A percentile compares a stretch with the other conserved stretches of the same genome.
These are phyloP conservation scores for Capsicum pubescens DNA, from an alignment of 257 asterid species.

Conservation along the genomic window DNA sequence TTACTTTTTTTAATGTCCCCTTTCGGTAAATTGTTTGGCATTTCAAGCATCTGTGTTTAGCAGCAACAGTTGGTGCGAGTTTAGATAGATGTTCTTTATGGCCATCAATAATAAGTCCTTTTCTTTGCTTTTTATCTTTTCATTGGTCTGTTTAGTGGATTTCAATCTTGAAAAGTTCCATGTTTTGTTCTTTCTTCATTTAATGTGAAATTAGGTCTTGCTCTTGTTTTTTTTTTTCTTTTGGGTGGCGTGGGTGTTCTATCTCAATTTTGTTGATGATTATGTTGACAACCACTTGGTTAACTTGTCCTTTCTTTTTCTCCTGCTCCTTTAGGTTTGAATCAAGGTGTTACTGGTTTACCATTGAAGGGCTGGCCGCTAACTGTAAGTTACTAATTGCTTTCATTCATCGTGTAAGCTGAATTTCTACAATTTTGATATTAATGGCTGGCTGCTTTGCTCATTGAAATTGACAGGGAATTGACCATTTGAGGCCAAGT, in stretches of 20 bases:
- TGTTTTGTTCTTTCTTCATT: too few species aligned
- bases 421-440: neutral
- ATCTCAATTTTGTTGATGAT: neutral
- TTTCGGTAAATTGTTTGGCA: neutral
- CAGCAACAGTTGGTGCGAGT: neutral
- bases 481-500: slow-evolving; percentile 88
- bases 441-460: slow-evolving; percentile 32
- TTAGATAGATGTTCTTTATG: neutral
- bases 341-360: slow-evolving; percentile 89
- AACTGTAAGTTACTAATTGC: slow-evolving; percentile 69
- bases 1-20: neutral
- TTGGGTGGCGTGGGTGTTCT: neutral
- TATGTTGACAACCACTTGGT: neutral
- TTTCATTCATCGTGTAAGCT: neutral
- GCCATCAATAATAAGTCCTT: slow-evolving; percentile 11
- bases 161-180: neutral
- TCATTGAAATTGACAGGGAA: slow-evolving; percentile 64
- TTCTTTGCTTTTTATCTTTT: neutral
- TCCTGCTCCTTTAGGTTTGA: slow-evolving; percentile 62
- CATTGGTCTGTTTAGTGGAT: neutral
- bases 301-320: slow-evolving; percentile 26
- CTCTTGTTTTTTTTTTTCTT: too few species aligned
- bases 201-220: too few species aligned
- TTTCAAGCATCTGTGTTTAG: slow-evolving; percentile 6
- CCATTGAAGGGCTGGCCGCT: slow-evolving; percentile 99